phyloP scores from a whole-genome alignment of 2,329 filamentous ascomycete species.

The Tolypocladium endophyticum region DNA sequence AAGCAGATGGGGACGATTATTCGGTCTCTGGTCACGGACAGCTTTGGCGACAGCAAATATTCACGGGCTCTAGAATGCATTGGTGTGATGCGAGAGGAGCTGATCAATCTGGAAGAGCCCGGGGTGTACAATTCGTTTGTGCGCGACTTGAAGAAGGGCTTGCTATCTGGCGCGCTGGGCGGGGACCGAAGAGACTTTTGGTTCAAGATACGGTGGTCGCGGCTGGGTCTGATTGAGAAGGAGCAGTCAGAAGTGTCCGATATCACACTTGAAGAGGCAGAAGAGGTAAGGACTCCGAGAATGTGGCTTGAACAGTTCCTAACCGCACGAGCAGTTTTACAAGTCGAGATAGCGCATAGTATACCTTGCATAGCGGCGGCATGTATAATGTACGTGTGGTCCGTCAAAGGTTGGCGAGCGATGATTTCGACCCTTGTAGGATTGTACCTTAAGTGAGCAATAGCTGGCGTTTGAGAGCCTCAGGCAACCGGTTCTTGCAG shows the following conservation, averaged over 20 bases:
- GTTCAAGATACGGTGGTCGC: conserved; percentile 57
- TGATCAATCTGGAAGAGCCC: conserved; percentile 66
- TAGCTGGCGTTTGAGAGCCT: not conserved
- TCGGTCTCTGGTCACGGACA: conserved; percentile 55
- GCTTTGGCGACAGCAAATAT: conserved; percentile 68
- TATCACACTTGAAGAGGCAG: conserved; percentile 62
- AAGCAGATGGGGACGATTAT: conserved; percentile 69
- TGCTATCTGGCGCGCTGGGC: conserved; percentile 59
- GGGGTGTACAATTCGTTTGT: conserved; percentile 67
- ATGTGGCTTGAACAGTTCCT: conserved; percentile 8
- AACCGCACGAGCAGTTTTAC: conserved; percentile 22
- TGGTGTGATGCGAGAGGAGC: conserved; percentile 65
- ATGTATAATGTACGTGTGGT: not conserved
- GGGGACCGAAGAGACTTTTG: conserved; percentile 77
- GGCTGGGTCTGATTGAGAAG: conserved; percentile 63
- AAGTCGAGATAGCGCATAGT: conserved; percentile 17
- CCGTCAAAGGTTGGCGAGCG: not conserved
- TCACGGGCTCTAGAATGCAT: conserved; percentile 65
- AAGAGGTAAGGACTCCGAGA: conserved; percentile 32
- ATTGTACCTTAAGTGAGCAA: not conserved
- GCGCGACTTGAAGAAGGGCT: conserved; percentile 56
- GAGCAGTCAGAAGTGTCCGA: conserved; percentile 51
- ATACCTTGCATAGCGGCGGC: not conserved
- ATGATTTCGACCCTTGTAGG: not conserved
- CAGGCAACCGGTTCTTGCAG: not conserved